These are phyloP conservation scores for Diaporthe vaccinii DNA, from an alignment of 2,329 filamentous ascomycete genomes.

Conservation along the genomic window DNA sequence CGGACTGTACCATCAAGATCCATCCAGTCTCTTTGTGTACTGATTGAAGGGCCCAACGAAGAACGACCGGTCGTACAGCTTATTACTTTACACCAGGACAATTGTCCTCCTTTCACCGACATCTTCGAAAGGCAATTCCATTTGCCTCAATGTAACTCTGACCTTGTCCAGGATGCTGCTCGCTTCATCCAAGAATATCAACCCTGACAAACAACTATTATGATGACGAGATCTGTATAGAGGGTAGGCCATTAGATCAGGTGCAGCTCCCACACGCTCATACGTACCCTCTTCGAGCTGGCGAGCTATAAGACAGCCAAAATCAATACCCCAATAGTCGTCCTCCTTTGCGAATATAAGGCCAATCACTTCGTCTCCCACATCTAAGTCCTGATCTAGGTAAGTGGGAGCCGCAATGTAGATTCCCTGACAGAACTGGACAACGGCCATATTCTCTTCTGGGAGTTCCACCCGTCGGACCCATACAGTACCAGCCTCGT, in stretches of 20 bases:
- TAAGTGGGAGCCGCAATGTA: not conserved
- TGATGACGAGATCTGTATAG: not conserved
- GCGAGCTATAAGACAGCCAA: not conserved
- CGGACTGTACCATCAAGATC: too few species aligned
- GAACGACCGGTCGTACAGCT: not conserved
- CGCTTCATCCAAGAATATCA: not conserved
- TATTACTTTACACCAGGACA: not conserved
- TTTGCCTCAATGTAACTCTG: not conserved
- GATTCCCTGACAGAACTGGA: not conserved
- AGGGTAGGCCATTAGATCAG: not conserved
- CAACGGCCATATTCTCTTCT: not conserved
- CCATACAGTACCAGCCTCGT: fast-evolving
- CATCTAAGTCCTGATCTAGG: not conserved
- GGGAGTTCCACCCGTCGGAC: not conserved
- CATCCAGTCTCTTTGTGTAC: not conserved
- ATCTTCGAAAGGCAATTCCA: not conserved
- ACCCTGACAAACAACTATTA: not conserved
- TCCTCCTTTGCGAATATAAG: not conserved
- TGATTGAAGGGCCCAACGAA: not conserved
- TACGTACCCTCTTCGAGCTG: not conserved
- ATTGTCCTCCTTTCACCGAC: not conserved
- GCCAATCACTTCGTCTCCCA: not conserved
- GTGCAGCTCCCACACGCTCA: not conserved
- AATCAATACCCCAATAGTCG: too few species aligned
- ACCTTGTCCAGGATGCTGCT: not conserved